Evolutionary conservation across 2,329 filamentous ascomycete genomes (phyloP).

Genomic region (Cercospora citrullina): DNA sequence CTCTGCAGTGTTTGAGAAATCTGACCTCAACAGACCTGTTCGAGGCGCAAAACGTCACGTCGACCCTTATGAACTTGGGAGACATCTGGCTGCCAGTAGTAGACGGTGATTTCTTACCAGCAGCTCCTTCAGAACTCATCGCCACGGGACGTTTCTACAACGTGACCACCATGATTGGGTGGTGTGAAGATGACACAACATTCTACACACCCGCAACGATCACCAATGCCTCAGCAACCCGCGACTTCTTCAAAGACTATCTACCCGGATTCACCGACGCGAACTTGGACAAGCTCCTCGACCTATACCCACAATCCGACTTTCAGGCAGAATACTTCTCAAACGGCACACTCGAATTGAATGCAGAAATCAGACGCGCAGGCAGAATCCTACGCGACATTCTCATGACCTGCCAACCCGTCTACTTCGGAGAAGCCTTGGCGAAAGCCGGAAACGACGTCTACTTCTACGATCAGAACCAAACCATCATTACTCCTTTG

Average conservation of each 20-base stretch:
- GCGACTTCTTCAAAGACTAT: constrained; percentile 45
- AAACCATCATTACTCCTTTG: constrained; percentile 53
- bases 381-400: constrained; percentile 55
- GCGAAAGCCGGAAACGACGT: constrained; percentile 43
- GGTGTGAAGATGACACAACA: constrained; percentile 47
- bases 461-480: constrained; percentile 56
- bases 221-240: constrained; percentile 39
- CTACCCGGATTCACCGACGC: constrained; percentile 40
- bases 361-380: constrained; percentile 53
- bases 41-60: constrained; percentile 48
- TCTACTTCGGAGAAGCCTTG: constrained; percentile 47
- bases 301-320: constrained; percentile 43
- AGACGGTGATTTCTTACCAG: constrained; percentile 51
- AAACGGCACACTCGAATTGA: constrained; percentile 37
- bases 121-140: constrained; percentile 45
- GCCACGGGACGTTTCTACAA: constrained; percentile 43
- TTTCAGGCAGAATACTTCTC: constrained; percentile 43
- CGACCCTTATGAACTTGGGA: constrained; percentile 45
- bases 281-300: constrained; percentile 34
- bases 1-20: constrained; percentile 50
- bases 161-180: constrained; percentile 45
- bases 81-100: constrained; percentile 55
- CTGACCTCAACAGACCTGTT: constrained; percentile 48
- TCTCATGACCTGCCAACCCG: constrained; percentile 52
- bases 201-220: constrained; percentile 38